Evolutionary conservation across 78 protist genomes (phyloP), one percentile per base, ranked within the genome.

Genomic region (Cavenderia fasciculata): DNA sequence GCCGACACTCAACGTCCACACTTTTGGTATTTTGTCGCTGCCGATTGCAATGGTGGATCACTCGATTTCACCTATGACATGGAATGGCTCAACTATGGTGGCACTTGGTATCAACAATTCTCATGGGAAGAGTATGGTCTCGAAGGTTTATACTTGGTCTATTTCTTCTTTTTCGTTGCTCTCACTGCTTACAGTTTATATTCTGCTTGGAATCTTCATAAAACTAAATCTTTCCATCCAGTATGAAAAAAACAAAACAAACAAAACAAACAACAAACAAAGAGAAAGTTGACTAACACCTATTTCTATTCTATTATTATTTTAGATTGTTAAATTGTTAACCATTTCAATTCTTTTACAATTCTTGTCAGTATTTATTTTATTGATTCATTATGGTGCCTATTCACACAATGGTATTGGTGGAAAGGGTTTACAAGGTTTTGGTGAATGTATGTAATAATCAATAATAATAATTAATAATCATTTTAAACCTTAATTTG

Each of bases 71-170:
- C 75, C 14, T 89, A 76, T 62, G 29, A 31, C 16, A 41, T 89
- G 43, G 7, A 19, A 2, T 33, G 62, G 10, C 40, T 44, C 34
- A 89, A 89, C 68, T 54, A 43, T 34, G 94, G 85, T 23, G 46
- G 72, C 2, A 14, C 36, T 33, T 69, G 56, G 84, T 40, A 65
- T 0, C 18, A 6, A 8, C 74, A 89, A 43, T 65, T 89, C 71
- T 76, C 88, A 25, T 75, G 41, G 49, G 94, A 89, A 44, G 87
- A 89, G 12, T 87, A 89, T 62, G 94, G 85, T 54, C 74, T 89
- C 7, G 90, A 72, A n/a, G 76, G 61, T 4, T 61, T 89, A 41
- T 89, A 89, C 44, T 49, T 89, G 25, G 52, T 69, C 18, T 89
- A 76, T 44, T 89, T 89, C 54, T 70, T 78, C 59, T 61, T 77